These are phyloP conservation scores for Cladosporium sp. DNA, from an alignment of 2,329 filamentous ascomycete genomes.

Conservation along the genomic window DNA sequence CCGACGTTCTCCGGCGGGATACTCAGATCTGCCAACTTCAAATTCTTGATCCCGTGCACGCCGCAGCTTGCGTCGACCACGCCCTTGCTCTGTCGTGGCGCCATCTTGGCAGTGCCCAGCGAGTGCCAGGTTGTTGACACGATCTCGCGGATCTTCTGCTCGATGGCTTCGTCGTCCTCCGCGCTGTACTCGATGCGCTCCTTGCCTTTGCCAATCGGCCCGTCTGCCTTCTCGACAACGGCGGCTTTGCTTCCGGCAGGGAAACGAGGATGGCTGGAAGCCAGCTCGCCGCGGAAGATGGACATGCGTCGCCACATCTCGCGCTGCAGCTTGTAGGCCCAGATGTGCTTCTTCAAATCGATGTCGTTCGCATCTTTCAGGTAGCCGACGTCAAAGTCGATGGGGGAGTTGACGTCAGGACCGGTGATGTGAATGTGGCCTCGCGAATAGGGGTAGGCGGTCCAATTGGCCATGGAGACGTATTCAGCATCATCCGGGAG, in stretches of 20 bases:
- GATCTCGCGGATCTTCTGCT: conserved; percentile 45
- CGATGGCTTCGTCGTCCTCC: conserved; percentile 40
- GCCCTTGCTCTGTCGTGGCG: conserved; percentile 37
- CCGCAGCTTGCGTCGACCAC: conserved; percentile 43
- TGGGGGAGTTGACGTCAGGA: conserved; percentile 44
- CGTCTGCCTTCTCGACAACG: conserved; percentile 34
- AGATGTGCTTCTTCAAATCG: conserved; percentile 61
- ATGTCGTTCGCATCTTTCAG: conserved; percentile 56
- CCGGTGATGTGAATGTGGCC: conserved; percentile 61
- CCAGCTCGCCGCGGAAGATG: conserved; percentile 49
- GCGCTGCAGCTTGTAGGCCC: conserved; percentile 66
- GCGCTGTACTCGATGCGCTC: conserved; percentile 46
- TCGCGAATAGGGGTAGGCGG: conserved; percentile 61
- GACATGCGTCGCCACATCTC: conserved; percentile 60
- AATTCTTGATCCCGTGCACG: conserved; percentile 41
- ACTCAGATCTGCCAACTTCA: conserved; percentile 49
- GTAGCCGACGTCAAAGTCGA: conserved; percentile 61
- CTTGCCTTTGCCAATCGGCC: conserved; percentile 46
- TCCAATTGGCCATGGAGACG: conserved; percentile 55
- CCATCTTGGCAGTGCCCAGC: conserved; percentile 45
- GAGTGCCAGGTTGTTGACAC: conserved; percentile 45
- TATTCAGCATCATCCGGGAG: conserved; percentile 50
- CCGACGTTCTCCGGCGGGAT: conserved; percentile 46
- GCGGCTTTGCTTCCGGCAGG: conserved; percentile 49
- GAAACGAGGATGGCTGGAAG: conserved; percentile 40